Percentiles rank a stretch among this genome's conserved stretches.
Conservation (phyloP, 768 basidiomycete genomes). For the Suillus plorans region DNA sequence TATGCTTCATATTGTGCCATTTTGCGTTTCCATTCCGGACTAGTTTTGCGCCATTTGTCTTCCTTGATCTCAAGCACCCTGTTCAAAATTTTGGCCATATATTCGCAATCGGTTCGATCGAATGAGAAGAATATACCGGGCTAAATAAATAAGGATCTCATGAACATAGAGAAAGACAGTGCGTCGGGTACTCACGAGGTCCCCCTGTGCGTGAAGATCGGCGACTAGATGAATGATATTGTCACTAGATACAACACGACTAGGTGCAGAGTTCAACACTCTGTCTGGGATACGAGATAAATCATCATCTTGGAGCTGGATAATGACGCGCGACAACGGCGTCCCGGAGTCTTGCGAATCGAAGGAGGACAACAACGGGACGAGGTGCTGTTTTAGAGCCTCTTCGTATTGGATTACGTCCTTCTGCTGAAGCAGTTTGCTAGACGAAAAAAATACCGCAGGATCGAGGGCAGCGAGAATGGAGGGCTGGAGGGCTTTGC, state of each 20-base stretch:
- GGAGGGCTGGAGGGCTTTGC: constrained; percentile 23
- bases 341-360: constrained; percentile 35
- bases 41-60: constrained; percentile 45
- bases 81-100: constrained; percentile 43
- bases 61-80: constrained; percentile 43
- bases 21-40: constrained; percentile 49
- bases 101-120: constrained; percentile 58
- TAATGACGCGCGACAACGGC: constrained; percentile 39
- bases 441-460: constrained; percentile 40
- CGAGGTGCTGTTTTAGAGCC: constrained; percentile 46
- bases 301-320: constrained; percentile 39
- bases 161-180: not conserved
- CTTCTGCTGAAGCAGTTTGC: constrained; percentile 49
- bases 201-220: constrained; percentile 53
- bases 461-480: constrained; percentile 39
- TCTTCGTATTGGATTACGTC: constrained; percentile 62
- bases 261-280: constrained; percentile 35
- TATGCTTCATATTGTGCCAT: constrained; percentile 52
- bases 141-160: constrained; percentile 27
- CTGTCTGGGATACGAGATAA: constrained; percentile 21
- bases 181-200: constrained; percentile 46
- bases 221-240: constrained; percentile 54
- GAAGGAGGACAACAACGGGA: constrained; percentile 34
- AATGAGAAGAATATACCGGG: constrained; percentile 71
- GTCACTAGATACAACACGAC: constrained; percentile 27